Evolutionary conservation across 345 rosid species (phyloP).

Genomic region (Boechera stricta): DNA sequence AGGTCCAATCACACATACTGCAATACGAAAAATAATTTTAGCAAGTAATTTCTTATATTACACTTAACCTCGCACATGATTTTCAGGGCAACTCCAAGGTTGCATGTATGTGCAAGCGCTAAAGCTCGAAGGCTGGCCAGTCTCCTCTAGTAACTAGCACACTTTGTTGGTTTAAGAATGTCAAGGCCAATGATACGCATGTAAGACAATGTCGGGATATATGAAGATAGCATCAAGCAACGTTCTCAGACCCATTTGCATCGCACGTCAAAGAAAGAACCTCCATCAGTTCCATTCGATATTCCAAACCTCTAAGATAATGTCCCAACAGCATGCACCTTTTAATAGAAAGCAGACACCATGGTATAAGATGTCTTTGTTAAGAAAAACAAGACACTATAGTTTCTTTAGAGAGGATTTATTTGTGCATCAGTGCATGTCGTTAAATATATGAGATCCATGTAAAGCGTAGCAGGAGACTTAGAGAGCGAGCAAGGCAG

Average conservation of each 20-base stretch:
- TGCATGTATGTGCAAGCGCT: constrained; percentile 15
- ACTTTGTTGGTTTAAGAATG: not conserved
- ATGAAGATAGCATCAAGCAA: constrained; percentile 29
- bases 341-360: constrained; percentile 13
- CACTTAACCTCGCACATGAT: constrained; percentile 6
- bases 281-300: constrained; percentile 78
- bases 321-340: constrained; percentile 99
- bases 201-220: constrained; percentile 10
- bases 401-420: not conserved
- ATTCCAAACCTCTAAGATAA: constrained; percentile 88
- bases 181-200: not conserved
- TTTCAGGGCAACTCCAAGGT: constrained; percentile 12
- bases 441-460: not conserved
- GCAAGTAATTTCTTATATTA: constrained; percentile 29
- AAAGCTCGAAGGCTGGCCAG: constrained; percentile 7
- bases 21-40: not conserved
- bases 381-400: not conserved
- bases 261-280: constrained; percentile 65
- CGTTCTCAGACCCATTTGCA: constrained; percentile 49
- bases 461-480: constrained; percentile 2
- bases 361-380: not conserved
- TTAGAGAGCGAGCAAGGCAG: constrained; percentile 15
- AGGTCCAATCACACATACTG: constrained; percentile 23
- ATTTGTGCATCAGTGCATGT: not conserved
- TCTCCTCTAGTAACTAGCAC: constrained; percentile 19